A percentile compares a stretch with the other conserved stretches of the same genome.
Conservation (phyloP, 176 grass and related monocot genomes). For the Thinopyrum elongatum region DNA sequence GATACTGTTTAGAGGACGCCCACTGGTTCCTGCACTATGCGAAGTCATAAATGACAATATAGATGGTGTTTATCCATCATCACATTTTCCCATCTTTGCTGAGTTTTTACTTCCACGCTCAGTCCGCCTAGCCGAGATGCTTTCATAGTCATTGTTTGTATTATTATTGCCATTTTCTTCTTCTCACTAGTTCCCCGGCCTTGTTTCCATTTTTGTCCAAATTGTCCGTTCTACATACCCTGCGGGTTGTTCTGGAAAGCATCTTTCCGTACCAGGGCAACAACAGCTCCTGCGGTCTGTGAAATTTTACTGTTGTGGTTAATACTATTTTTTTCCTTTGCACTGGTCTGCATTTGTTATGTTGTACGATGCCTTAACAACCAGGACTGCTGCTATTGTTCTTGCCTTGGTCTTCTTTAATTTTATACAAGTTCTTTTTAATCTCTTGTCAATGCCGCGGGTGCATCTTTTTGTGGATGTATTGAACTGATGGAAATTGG, state of each 20-base stretch:
- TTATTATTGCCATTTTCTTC: conserved; percentile 11
- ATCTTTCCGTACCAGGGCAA: not conserved
- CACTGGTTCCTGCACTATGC: conserved; percentile 83
- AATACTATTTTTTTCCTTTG: not conserved
- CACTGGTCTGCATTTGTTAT: not conserved
- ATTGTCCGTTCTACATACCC: conserved; percentile 19
- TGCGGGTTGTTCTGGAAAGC: not conserved
- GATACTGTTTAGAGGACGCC: conserved; percentile 87
- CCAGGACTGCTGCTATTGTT: not conserved
- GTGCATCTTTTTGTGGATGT: not conserved
- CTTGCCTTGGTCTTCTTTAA: not conserved
- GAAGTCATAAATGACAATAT: conserved; percentile 98
- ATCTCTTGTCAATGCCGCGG: not conserved
- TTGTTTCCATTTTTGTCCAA: not conserved
- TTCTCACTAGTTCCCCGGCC: not conserved
- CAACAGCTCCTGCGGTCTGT: not conserved
- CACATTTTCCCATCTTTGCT: conserved; percentile 79
- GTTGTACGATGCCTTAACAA: not conserved
- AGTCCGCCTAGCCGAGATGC: conserved; percentile 55
- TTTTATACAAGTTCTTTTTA: not conserved
- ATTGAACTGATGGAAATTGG: too few relatives aligned
- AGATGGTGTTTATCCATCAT: conserved; percentile 87
- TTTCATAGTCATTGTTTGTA: conserved; percentile 31
- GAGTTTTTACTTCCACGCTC: conserved; percentile 94
- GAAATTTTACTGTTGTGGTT: not conserved